Evolutionary conservation across 139 green algal species (phyloP).

Genomic region (Coccomyxa sp.): DNA sequence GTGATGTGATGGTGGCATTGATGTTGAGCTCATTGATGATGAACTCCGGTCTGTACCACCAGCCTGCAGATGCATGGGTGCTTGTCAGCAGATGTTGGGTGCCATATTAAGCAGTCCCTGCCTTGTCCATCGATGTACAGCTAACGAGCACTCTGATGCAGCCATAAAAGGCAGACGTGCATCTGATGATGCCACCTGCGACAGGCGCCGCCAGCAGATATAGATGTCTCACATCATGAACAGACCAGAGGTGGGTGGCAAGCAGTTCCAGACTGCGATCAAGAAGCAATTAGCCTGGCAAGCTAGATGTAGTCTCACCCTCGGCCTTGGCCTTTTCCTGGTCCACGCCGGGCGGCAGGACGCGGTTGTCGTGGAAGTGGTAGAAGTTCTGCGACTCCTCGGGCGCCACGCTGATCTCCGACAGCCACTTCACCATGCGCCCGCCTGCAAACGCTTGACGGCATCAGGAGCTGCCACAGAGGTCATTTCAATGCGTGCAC

Average conservation of each 20-base stretch:
- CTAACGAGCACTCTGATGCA: too few relatives aligned
- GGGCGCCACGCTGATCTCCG: conserved; percentile 74
- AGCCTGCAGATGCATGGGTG: too few relatives aligned
- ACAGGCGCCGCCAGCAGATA: too few relatives aligned
- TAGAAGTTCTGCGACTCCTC: conserved; percentile 91
- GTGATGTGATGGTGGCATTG: conserved; percentile 83
- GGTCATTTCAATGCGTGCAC: too few relatives aligned
- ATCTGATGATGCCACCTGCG: too few relatives aligned
- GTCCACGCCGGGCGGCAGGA: conserved; percentile 92
- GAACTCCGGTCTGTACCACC: conserved; percentile 97
- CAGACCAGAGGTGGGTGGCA: background rate
- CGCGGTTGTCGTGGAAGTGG: conserved; percentile 96
- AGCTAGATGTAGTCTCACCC: conserved; percentile 41
- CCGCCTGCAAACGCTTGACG: conserved; percentile 13
- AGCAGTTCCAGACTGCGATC: background rate
- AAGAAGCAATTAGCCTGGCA: background rate
- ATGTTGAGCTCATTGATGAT: conserved; percentile 99
- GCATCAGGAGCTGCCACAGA: too few relatives aligned
- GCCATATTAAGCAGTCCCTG: too few relatives aligned
- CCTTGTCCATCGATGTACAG: too few relatives aligned
- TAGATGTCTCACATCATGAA: too few relatives aligned
- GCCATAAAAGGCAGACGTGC: too few relatives aligned
- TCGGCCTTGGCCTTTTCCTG: conserved; percentile 80
- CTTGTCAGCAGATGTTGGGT: too few relatives aligned
- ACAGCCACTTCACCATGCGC: conserved; percentile 79